Conservation (phyloP, 495 filamentous ascomycete species). For the Tetracladium marchalianum region DNA sequence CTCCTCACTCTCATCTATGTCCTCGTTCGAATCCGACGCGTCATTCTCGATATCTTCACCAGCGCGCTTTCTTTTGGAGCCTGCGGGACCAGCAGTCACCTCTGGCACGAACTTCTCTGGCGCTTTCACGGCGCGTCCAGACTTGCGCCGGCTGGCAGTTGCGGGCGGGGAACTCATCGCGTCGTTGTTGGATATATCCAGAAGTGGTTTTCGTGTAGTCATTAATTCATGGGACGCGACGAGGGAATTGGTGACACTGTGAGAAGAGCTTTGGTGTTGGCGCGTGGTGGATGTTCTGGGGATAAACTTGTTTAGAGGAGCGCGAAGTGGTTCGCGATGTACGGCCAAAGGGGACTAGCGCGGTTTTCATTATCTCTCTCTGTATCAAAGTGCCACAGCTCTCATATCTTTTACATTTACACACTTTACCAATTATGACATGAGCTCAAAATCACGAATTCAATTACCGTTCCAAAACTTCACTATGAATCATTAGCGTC, state of each 20-base stretch:
- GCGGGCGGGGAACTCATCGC: slow-evolving; percentile 41
- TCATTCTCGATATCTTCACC: slow-evolving; percentile 25
- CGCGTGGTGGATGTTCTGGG: slow-evolving; percentile 12
- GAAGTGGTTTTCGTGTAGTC: slow-evolving; percentile 31
- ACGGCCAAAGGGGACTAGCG: too few relatives aligned
- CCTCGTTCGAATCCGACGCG: slow-evolving; percentile 21
- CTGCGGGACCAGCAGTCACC: slow-evolving; percentile 21
- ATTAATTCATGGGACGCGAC: slow-evolving; percentile 20
- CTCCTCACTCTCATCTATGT: slow-evolving; percentile 29
- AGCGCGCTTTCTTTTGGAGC: slow-evolving; percentile 46
- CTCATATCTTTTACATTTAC: too few relatives aligned
- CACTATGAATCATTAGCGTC: neutral
- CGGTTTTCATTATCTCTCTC: too few relatives aligned
- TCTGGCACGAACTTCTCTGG: slow-evolving; percentile 55
- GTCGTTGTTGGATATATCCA: slow-evolving; percentile 50
- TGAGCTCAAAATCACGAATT: too few relatives aligned
- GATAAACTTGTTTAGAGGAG: too few relatives aligned
- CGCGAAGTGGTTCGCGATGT: too few relatives aligned
- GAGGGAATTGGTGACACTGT: slow-evolving; percentile 1
- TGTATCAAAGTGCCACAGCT: too few relatives aligned
- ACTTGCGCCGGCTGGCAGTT: slow-evolving; percentile 55
- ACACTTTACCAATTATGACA: too few relatives aligned
- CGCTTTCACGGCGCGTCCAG: slow-evolving; percentile 68
- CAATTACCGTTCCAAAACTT: neutral
- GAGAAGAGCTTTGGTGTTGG: neutral